A percentile compares a stretch with the other conserved stretches of the same genome.
These are phyloP conservation scores for Halenospora varia DNA, from an alignment of 495 filamentous ascomycete species.

Conservation along the genomic window DNA sequence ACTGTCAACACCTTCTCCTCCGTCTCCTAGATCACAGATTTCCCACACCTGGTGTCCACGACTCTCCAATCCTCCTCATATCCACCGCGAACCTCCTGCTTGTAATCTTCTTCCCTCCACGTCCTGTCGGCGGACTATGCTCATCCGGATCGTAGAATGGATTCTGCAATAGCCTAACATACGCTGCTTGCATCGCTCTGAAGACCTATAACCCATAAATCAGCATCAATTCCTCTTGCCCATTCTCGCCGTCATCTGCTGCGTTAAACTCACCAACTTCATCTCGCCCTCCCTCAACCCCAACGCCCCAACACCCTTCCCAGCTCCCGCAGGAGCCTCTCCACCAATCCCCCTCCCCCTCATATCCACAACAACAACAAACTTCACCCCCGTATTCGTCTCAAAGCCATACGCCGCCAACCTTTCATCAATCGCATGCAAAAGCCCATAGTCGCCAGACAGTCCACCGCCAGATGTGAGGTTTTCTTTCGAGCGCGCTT, in stretches of 20 bases:
- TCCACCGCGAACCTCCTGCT: constrained; percentile 78
- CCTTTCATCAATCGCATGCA: constrained; percentile 90
- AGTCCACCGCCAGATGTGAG: constrained; percentile 49
- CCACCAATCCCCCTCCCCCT: constrained; percentile 47
- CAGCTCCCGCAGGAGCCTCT: constrained; percentile 19
- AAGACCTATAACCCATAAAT: constrained; percentile 58
- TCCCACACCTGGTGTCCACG: constrained; percentile 20
- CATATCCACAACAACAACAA: constrained; percentile 86
- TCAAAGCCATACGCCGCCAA: constrained; percentile 91
- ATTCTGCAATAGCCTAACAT: constrained; percentile 84
- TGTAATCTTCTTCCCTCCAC: constrained; percentile 64
- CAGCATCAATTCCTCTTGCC: too few relatives aligned
- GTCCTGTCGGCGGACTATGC: constrained; percentile 52
- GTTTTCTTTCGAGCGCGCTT: constrained; percentile 65
- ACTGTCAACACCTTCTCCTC: neutral
- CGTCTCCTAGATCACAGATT: neutral
- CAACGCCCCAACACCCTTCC: constrained; percentile 28
- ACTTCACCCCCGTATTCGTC: constrained; percentile 92
- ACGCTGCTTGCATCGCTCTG: constrained; percentile 83
- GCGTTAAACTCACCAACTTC: constrained; percentile 54
- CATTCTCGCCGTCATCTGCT: neutral
- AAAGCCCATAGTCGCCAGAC: constrained; percentile 78
- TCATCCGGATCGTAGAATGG: constrained; percentile 93
- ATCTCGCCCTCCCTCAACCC: constrained; percentile 78
- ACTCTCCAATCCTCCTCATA: constrained; percentile 77